Percentiles rank a stretch among this genome's conserved stretches.
phyloP scores from a whole-genome alignment of 2,329 filamentous ascomycete genomes.

The Hypoxylon sp. region DNA sequence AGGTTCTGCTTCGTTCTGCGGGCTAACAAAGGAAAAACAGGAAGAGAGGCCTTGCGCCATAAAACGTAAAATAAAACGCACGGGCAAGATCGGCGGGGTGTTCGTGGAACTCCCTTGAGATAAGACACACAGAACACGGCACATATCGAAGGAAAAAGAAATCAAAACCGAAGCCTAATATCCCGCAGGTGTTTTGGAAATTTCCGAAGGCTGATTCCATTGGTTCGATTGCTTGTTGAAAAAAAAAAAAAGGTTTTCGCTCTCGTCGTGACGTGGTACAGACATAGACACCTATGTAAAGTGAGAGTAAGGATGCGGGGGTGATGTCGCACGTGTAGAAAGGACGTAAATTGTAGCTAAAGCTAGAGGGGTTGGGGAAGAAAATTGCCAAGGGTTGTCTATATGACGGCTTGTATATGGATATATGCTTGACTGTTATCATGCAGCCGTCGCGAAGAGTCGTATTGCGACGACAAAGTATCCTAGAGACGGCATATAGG shows the following conservation, averaged over 20 bases:
- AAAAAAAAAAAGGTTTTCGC: not conserved
- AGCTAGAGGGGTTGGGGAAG: conserved; percentile 5
- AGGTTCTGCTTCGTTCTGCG: conserved; percentile 8
- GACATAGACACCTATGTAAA: conserved; percentile 5
- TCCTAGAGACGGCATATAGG: conserved; percentile 19
- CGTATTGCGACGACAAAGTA: conserved; percentile 20
- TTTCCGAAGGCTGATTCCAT: conserved; percentile 10
- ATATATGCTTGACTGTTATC: conserved; percentile 13
- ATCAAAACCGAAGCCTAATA: conserved; percentile 12
- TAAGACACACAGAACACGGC: not conserved
- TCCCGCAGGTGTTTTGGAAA: conserved; percentile 24
- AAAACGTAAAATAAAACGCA: conserved; percentile 11
- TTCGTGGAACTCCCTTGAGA: conserved; percentile 18
- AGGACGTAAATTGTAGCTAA: conserved; percentile 8
- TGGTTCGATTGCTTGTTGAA: too few species aligned
- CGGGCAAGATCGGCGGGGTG: conserved; percentile 22
- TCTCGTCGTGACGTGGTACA: conserved; percentile 15
- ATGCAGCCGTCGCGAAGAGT: conserved; percentile 21
- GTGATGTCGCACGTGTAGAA: conserved; percentile 31
- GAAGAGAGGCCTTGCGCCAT: conserved; percentile 7
- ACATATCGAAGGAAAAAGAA: conserved; percentile 23
- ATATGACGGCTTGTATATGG: conserved; percentile 25
- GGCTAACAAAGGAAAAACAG: conserved; percentile 2
- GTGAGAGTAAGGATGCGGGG: conserved; percentile 20
- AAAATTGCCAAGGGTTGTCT: conserved; percentile 20